Evolutionary conservation across 768 basidiomycete species (phyloP).

Genomic region (Rhizopogon vesiculosus): DNA sequence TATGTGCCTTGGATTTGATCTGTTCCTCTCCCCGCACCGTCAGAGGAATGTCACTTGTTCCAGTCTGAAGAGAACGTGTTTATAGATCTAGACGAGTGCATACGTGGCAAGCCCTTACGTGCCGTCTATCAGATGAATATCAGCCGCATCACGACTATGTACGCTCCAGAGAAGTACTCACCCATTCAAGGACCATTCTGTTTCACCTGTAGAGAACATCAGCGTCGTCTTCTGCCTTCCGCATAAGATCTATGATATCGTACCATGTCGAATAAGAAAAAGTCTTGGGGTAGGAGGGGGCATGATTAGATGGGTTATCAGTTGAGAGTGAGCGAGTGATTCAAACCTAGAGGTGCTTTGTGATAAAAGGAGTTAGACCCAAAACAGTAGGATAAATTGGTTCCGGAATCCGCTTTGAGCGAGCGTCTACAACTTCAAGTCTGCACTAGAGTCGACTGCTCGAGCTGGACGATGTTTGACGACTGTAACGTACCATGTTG

Average conservation of each 20-base stretch:
- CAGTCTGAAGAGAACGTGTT: constrained; percentile 53
- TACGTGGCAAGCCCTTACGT: constrained; percentile 36
- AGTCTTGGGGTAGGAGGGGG: constrained; percentile 63
- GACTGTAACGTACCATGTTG: constrained; percentile 38
- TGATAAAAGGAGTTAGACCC: background rate
- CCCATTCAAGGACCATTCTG: constrained; percentile 92
- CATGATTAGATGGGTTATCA: constrained; percentile 13
- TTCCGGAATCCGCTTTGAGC: background rate
- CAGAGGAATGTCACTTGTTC: constrained; percentile 82
- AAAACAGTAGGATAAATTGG: background rate
- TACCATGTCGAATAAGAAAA: constrained; percentile 78
- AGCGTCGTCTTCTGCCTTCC: background rate
- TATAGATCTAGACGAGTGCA: background rate
- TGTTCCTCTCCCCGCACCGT: constrained; percentile 71
- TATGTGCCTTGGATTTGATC: constrained; percentile 56
- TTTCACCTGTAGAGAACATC: constrained; percentile 58
- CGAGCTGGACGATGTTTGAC: constrained; percentile 48
- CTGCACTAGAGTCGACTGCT: background rate
- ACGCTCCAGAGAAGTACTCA: constrained; percentile 23
- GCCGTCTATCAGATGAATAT: constrained; percentile 41
- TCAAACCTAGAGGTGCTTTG: background rate
- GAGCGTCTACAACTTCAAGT: background rate
- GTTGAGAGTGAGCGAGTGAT: background rate
- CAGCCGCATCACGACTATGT: constrained; percentile 4
- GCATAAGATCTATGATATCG: background rate